Percentiles rank a stretch among this genome's conserved stretches.
Conservation (phyloP, 192 early-diverging fungal species). For the Coemansia asiatica region DNA sequence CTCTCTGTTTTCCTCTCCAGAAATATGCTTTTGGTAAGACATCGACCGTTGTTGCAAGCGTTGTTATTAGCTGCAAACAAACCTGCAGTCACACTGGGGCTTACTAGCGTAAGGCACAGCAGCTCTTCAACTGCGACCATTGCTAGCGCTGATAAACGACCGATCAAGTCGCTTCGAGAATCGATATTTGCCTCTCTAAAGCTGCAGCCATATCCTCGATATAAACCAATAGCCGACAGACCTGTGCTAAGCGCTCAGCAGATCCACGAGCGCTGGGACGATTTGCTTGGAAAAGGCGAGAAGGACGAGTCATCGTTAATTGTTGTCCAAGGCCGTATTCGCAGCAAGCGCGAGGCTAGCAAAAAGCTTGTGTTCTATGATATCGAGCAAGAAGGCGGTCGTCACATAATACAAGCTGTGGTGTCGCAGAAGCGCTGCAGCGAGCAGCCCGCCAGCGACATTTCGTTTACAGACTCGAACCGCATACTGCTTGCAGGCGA, state of each 20-base stretch:
- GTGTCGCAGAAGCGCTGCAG: slow-evolving; percentile 47
- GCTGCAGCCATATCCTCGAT: neutral
- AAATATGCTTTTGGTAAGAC: too few species aligned
- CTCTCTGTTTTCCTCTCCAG: too few species aligned
- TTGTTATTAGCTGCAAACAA: too few species aligned
- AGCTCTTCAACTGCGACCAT: slow-evolving; percentile 3
- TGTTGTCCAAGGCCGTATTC: slow-evolving; percentile 62
- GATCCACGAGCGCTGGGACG: slow-evolving; percentile 8
- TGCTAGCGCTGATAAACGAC: neutral
- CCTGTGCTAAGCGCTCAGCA: neutral
- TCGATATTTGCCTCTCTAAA: neutral
- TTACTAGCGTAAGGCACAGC: too few species aligned
- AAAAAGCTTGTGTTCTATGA: slow-evolving; percentile 74
- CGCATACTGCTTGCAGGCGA: slow-evolving; percentile 62
- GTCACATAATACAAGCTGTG: slow-evolving; percentile 64
- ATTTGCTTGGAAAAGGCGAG: neutral
- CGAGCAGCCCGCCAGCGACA: neutral
- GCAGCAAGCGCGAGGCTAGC: slow-evolving; percentile 68
- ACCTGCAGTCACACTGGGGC: too few species aligned
- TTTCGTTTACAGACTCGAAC: slow-evolving; percentile 48
- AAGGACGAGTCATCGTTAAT: neutral
- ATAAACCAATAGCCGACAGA: neutral
- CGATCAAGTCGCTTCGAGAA: slow-evolving; percentile 3
- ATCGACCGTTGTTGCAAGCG: too few species aligned
- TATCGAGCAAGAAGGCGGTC: slow-evolving; percentile 58